A percentile compares a stretch with the other conserved stretches of the same genome.
Evolutionary conservation across 768 basidiomycete species (phyloP).

Genomic region (Psilocybe cubensis): DNA sequence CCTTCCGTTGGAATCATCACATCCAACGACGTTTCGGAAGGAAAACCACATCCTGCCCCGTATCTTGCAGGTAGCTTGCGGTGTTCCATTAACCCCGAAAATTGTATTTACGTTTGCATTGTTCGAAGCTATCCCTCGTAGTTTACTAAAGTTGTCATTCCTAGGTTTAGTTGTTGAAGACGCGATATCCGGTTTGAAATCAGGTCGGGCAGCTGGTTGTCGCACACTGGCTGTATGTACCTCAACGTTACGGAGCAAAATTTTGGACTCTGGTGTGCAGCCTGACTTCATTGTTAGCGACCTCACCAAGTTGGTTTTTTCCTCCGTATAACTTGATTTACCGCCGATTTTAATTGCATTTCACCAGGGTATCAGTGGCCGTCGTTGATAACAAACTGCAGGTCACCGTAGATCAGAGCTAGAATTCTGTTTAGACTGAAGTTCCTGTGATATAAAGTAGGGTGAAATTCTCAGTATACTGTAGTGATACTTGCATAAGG

Average conservation of each 20-base stretch:
- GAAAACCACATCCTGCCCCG: conserved; percentile 90
- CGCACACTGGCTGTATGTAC: conserved; percentile 85
- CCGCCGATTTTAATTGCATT: not conserved
- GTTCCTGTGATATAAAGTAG: no score
- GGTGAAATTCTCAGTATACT: no score
- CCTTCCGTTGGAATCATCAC: conserved; percentile 71
- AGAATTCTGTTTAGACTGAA: not conserved
- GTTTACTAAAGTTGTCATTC: not conserved
- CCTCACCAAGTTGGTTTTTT: conserved; percentile 57
- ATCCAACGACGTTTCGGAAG: conserved; percentile 67
- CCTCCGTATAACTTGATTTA: not conserved
- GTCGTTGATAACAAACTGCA: conserved; percentile 45
- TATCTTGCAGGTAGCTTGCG: conserved; percentile 77
- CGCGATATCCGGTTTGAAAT: conserved; percentile 79
- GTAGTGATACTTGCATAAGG: no score
- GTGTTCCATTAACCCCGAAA: conserved; percentile 56
- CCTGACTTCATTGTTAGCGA: conserved; percentile 73
- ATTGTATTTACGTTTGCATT: conserved; percentile 52
- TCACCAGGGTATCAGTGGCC: conserved; percentile 44
- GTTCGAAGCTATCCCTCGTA: not conserved
- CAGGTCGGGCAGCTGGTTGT: conserved; percentile 78
- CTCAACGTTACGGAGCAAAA: conserved; percentile 60
- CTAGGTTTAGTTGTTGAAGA: conserved; percentile 89
- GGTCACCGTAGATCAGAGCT: conserved; percentile 40
- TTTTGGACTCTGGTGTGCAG: conserved; percentile 54